Evolutionary conservation across 2,329 filamentous ascomycete genomes (phyloP).

Genomic region (Metarhizium robertsii): DNA sequence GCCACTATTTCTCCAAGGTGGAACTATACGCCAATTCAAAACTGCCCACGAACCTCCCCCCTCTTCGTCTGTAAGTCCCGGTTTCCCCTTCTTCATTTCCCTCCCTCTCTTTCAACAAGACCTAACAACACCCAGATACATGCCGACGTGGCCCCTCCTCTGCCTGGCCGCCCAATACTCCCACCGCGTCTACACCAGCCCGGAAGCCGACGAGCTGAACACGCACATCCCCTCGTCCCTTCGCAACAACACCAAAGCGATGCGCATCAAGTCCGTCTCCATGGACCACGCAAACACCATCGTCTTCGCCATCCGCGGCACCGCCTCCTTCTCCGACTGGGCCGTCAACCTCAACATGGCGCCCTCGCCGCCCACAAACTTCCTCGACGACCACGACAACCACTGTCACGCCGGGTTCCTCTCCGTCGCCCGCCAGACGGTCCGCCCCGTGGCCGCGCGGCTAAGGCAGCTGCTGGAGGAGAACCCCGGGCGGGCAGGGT

Average conservation of each 20-base stretch:
- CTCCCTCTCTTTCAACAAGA: background rate
- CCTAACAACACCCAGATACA: slow-evolving; percentile 40
- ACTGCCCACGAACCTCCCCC: slow-evolving; percentile 57
- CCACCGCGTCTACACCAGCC: slow-evolving; percentile 60
- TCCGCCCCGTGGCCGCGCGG: slow-evolving; percentile 60
- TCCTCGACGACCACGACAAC: slow-evolving; percentile 71
- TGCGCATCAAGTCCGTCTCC: slow-evolving; percentile 73
- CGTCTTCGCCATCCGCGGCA: slow-evolving; percentile 76
- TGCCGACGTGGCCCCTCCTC: slow-evolving; percentile 67
- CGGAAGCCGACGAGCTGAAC: slow-evolving; percentile 53
- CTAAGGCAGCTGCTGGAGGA: slow-evolving; percentile 63
- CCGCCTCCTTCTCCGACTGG: slow-evolving; percentile 77
- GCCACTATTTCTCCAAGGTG: slow-evolving; percentile 64
- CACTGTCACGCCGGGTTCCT: slow-evolving; percentile 76
- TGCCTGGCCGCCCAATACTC: slow-evolving; percentile 74
- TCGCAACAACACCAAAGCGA: slow-evolving; percentile 69
- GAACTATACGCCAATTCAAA: slow-evolving; percentile 71
- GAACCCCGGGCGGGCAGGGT: slow-evolving; percentile 54
- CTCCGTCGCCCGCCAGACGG: slow-evolving; percentile 64
- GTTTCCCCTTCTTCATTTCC: too few relatives aligned
- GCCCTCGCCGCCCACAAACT: slow-evolving; percentile 55
- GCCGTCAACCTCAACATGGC: slow-evolving; percentile 68
- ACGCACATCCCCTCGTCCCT: slow-evolving; percentile 64
- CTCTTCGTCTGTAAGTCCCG: slow-evolving; percentile 52
- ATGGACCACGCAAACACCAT: slow-evolving; percentile 71